Evolutionary conservation across 2,329 filamentous ascomycete species (phyloP).

Genomic region (Fusarium sp.): DNA sequence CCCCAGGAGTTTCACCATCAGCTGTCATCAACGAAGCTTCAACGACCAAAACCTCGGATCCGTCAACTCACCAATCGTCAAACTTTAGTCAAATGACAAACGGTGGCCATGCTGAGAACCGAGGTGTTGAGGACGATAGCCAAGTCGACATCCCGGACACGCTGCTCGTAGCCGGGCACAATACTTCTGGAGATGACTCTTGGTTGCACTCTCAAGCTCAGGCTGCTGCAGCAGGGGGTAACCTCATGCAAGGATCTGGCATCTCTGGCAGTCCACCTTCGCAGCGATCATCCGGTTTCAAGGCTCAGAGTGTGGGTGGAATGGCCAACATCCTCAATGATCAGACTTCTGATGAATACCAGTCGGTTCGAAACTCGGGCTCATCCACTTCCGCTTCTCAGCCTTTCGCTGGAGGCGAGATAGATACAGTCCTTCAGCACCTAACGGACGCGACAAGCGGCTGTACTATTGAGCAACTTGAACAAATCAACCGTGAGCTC

Average conservation of each 20-base stretch:
- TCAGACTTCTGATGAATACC: slow-evolving; percentile 49
- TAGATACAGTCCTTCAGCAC: slow-evolving; percentile 68
- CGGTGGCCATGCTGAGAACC: slow-evolving; percentile 64
- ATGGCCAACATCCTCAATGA: slow-evolving; percentile 55
- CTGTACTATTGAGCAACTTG: slow-evolving; percentile 90
- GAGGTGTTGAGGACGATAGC: slow-evolving; percentile 45
- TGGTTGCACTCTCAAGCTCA: slow-evolving; percentile 70
- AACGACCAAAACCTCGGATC: slow-evolving; percentile 88
- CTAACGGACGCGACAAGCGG: slow-evolving; percentile 77
- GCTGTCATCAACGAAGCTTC: slow-evolving; percentile 84
- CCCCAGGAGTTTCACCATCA: slow-evolving; percentile 67
- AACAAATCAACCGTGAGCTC: slow-evolving; percentile 89
- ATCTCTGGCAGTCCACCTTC: slow-evolving; percentile 52
- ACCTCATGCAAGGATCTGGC: slow-evolving; percentile 42
- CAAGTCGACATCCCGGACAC: slow-evolving; percentile 66
- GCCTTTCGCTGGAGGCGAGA: slow-evolving; percentile 59
- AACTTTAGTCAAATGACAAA: slow-evolving; percentile 78
- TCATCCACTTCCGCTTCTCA: slow-evolving; percentile 58
- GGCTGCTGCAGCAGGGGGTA: slow-evolving; percentile 58
- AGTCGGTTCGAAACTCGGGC: slow-evolving; percentile 45
- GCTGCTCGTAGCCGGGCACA: slow-evolving; percentile 57
- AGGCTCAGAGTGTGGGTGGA: slow-evolving; percentile 43
- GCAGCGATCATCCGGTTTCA: slow-evolving; percentile 48
- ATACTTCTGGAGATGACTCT: slow-evolving; percentile 61
- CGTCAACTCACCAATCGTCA: slow-evolving; percentile 71